Conservation (phyloP, 148 eudicot genomes). For the Rhododendron simsii region DNA sequence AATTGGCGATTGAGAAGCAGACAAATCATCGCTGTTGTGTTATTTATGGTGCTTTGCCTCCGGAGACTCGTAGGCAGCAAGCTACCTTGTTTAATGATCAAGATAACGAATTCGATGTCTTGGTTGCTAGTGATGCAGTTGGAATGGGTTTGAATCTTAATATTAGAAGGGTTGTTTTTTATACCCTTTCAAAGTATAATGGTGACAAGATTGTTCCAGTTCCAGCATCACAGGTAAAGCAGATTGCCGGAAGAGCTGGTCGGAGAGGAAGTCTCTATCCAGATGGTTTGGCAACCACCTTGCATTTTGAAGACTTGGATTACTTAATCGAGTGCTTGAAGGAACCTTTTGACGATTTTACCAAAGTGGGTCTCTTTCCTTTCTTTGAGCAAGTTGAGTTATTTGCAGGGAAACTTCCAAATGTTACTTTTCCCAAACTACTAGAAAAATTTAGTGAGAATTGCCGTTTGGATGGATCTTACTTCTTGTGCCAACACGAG, state of each 20-base stretch:
- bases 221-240: slow-evolving; percentile 90
- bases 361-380: slow-evolving; percentile 90
- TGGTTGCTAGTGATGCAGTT: slow-evolving; percentile 99
- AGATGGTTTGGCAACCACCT: slow-evolving; percentile 83
- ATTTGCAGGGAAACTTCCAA: slow-evolving; percentile 75
- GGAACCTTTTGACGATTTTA: slow-evolving; percentile 72
- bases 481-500: slow-evolving; percentile 70
- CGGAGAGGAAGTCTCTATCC: slow-evolving; percentile 95
- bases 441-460: slow-evolving; percentile 67
- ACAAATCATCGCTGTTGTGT: slow-evolving; percentile 94
- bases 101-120: slow-evolving; percentile 74
- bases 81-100: slow-evolving; percentile 79
- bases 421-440: slow-evolving; percentile 57
- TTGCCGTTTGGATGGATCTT: slow-evolving; percentile 87
- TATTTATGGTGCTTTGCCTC: slow-evolving; percentile 95
- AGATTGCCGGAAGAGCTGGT: slow-evolving; percentile 97
- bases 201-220: slow-evolving; percentile 85
- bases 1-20: slow-evolving; percentile 79
- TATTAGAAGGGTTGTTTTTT: slow-evolving; percentile 75
- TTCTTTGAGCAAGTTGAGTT: slow-evolving; percentile 88
- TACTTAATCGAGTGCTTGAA: slow-evolving; percentile 83
- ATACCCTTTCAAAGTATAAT: slow-evolving; percentile 78
- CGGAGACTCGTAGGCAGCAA: slow-evolving; percentile 94
- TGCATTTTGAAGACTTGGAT: slow-evolving; percentile 72
- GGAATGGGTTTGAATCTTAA: slow-evolving; percentile 98